These are phyloP conservation scores for Herpetospermum pedunculosum DNA, from an alignment of 306 rosid genomes.

Conservation along the genomic window DNA sequence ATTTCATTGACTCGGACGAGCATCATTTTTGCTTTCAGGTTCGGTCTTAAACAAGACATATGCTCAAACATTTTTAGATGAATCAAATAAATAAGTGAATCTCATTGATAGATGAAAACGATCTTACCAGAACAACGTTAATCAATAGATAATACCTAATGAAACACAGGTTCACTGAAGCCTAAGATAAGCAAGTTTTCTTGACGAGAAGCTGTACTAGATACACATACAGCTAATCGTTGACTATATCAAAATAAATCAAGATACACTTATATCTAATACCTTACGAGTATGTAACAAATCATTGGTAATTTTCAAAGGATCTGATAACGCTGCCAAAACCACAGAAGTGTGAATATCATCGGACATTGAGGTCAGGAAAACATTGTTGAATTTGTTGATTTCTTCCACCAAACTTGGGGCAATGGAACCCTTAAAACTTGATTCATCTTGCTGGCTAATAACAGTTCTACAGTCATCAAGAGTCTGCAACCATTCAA, in stretches of 20 bases:
- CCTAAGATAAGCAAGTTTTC: background rate
- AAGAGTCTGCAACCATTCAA: constrained; percentile 51
- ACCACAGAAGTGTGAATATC: constrained; percentile 85
- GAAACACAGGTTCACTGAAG: background rate
- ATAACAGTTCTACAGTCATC: constrained; percentile 64
- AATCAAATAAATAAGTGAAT: background rate
- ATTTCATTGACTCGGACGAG: background rate
- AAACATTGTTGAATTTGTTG: constrained; percentile 39
- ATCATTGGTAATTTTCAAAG: constrained; percentile 77
- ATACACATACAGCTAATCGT: background rate
- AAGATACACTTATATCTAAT: background rate
- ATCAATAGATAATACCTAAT: background rate
- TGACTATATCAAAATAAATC: background rate
- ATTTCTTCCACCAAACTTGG: constrained; percentile 35
- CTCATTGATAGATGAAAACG: background rate
- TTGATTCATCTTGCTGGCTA: constrained; percentile 44
- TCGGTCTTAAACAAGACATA: background rate
- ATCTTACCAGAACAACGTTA: background rate
- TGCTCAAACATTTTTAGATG: background rate
- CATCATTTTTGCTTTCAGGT: background rate
- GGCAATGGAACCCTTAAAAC: constrained; percentile 42
- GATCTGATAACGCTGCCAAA: constrained; percentile 75
- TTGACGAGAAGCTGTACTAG: background rate
- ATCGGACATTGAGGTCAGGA: constrained; percentile 74
- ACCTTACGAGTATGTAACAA: constrained; percentile 83